phyloP scores from a whole-genome alignment of 768 basidiomycete genomes.

The Kwoniella botswanensis region DNA sequence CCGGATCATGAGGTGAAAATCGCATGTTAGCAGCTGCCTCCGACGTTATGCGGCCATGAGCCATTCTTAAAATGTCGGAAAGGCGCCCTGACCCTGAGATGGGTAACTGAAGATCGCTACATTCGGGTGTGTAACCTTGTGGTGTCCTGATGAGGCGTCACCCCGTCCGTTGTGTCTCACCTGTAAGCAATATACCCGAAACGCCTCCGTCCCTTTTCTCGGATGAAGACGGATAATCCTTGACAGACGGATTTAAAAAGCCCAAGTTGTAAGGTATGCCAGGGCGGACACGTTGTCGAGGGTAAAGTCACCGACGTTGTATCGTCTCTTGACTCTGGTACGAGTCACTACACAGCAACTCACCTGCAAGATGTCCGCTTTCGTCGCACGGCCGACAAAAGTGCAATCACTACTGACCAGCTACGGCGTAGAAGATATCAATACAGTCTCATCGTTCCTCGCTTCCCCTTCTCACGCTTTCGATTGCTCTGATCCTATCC shows the following conservation, averaged over 20 bases:
- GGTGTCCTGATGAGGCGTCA: background rate
- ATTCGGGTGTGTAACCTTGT: background rate
- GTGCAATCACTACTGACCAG: background rate
- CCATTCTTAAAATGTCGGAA: background rate
- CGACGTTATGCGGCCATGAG: background rate
- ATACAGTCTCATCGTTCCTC: conserved; percentile 17
- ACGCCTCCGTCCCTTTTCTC: background rate
- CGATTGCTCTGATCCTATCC: background rate
- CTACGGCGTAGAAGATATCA: conserved; percentile 4
- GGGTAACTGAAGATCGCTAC: conserved; percentile 1
- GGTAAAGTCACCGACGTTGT: background rate
- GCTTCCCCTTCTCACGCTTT: conserved; percentile 7
- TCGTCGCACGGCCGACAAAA: background rate
- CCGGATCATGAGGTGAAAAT: background rate
- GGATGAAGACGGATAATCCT: background rate
- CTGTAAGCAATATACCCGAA: background rate
- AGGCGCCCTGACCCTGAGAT: background rate
- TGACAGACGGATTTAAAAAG: background rate
- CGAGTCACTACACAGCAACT: background rate
- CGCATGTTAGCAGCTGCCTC: background rate
- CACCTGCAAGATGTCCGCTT: background rate
- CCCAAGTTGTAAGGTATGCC: background rate
- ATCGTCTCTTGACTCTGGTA: too few relatives aligned
- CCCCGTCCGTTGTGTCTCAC: background rate
- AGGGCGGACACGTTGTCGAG: background rate